A percentile compares a stretch with the other conserved stretches of the same genome.
Conservation (phyloP, 2,329 filamentous ascomycete genomes). For the Arthrobotrys pseudoclavata region DNA sequence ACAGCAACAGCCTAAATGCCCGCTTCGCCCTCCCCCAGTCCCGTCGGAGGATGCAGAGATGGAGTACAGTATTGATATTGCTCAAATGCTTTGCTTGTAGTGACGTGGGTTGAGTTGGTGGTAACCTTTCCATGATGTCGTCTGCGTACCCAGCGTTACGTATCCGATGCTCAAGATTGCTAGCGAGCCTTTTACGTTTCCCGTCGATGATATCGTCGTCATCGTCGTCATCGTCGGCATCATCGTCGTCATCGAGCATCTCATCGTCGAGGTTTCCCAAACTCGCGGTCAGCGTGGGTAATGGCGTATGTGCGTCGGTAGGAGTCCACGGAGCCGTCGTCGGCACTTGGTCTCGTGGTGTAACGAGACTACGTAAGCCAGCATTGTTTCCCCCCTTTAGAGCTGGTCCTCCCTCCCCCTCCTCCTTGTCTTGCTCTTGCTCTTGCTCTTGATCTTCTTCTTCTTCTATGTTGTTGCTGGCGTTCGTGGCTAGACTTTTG, state of each 20-base stretch:
- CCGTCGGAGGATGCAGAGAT: conserved; percentile 60
- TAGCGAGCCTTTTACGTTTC: conserved; percentile 32
- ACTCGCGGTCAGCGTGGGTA: conserved; percentile 37
- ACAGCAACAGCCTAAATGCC: conserved; percentile 61
- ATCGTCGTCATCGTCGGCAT: conserved; percentile 1
- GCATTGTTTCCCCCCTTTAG: conserved; percentile 19
- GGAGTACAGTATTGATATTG: conserved; percentile 62
- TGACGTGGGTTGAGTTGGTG: conserved; percentile 44
- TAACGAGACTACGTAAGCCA: conserved; percentile 44
- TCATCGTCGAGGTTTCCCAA: neutral
- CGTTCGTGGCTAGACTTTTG: conserved; percentile 50
- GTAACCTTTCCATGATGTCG: conserved; percentile 49
- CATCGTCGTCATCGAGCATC: neutral
- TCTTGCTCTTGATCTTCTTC: conserved; percentile 12
- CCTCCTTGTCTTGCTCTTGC: conserved; percentile 28
- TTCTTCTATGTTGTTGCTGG: conserved; percentile 26
- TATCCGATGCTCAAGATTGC: conserved; percentile 44
- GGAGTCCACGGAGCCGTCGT: conserved; percentile 4
- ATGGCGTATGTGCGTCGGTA: conserved; percentile 13
- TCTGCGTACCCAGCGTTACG: conserved; percentile 46
- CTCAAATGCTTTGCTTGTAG: conserved; percentile 61
- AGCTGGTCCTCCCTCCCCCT: neutral
- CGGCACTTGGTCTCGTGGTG: conserved; percentile 18
- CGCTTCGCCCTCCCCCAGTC: conserved; percentile 61
- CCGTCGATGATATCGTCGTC: conserved; percentile 29